Conservation (phyloP, 345 rosid genomes). For the Conringia planisiliqua region DNA sequence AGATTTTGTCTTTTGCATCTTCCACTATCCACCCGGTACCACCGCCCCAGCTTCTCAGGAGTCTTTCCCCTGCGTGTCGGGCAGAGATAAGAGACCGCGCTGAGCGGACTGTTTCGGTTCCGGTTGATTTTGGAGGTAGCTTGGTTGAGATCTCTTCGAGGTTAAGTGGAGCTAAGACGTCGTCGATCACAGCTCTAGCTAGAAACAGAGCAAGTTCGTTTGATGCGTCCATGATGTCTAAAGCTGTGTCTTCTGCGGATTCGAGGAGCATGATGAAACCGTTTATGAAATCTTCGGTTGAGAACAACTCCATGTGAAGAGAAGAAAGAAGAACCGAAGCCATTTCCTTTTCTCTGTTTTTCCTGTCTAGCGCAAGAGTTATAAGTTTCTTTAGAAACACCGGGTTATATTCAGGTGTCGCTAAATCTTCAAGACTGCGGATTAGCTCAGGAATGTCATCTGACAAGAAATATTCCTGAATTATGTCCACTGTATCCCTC, state of each 20-base stretch:
- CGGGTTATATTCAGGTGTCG: constrained; percentile 67
- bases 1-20: constrained; percentile 98
- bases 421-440: constrained; percentile 77
- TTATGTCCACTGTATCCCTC: constrained; percentile 71
- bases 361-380: constrained; percentile 94
- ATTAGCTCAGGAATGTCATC: constrained; percentile 98
- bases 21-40: constrained; percentile 99
- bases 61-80: constrained; percentile 95
- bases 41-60: constrained; percentile 99
- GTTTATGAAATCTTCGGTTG: constrained; percentile 79
- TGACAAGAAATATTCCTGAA: constrained; percentile 93
- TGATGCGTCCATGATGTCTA: constrained; percentile 95
- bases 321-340: constrained; percentile 93
- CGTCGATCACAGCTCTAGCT: constrained; percentile 97
- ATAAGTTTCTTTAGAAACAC: constrained; percentile 84
- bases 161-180: constrained; percentile 85
- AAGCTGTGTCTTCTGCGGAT: constrained; percentile 92
- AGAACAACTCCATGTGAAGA: constrained; percentile 92
- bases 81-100: constrained; percentile 85
- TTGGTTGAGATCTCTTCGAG: constrained; percentile 78
- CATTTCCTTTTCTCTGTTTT: constrained; percentile 99
- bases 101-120: constrained; percentile 72
- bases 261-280: constrained; percentile 94
- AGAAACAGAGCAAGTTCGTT: constrained; percentile 94
- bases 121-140: constrained; percentile 77